A percentile compares a stretch with the other conserved stretches of the same genome.
Evolutionary conservation across 495 filamentous ascomycete species (phyloP).

Genomic region (Aspergillus wentii): DNA sequence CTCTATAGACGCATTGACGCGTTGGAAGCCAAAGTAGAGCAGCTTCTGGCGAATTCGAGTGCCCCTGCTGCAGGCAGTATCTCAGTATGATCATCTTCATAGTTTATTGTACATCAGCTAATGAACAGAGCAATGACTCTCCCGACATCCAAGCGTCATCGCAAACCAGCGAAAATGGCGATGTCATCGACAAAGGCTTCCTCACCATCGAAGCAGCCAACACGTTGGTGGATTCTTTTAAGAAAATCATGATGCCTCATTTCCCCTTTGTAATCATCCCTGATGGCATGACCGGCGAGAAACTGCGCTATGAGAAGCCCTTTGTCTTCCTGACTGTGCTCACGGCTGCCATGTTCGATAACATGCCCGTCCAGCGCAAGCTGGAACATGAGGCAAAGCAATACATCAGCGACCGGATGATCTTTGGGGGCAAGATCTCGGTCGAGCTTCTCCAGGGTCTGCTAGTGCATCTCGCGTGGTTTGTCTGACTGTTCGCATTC

Average conservation of each 20-base stretch:
- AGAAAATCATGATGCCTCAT: slow-evolving; percentile 11
- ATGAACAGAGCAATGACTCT: no score
- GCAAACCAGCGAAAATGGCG: slow-evolving; percentile 5
- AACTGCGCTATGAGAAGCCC: slow-evolving; percentile 20
- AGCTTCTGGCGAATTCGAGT: slow-evolving; percentile 4
- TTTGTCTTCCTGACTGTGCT: slow-evolving; percentile 33
- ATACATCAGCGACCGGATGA: slow-evolving; percentile 31
- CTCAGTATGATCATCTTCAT: no score
- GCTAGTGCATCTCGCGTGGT: slow-evolving; percentile 5
- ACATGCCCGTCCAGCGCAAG: slow-evolving; percentile 28
- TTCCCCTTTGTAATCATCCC: slow-evolving; percentile 32
- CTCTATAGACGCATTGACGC: slow-evolving; percentile 7
- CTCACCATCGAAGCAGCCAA: slow-evolving; percentile 13
- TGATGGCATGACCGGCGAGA: slow-evolving; percentile 10
- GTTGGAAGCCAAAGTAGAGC: slow-evolving; percentile 14
- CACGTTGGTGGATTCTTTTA: slow-evolving; percentile 19
- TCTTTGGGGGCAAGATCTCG: slow-evolving; percentile 33
- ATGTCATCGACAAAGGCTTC: slow-evolving; percentile 16
- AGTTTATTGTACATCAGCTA: no score
- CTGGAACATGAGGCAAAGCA: slow-evolving; percentile 32
- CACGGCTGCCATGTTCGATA: slow-evolving; percentile 32
- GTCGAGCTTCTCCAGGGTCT: slow-evolving; percentile 37
- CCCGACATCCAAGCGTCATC: not conserved
- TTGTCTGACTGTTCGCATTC: slow-evolving; percentile 2
- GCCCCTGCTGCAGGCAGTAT: not conserved